Evolutionary conservation across 2,329 filamentous ascomycete genomes (phyloP).

Genomic region (Cercospora citrullina): DNA sequence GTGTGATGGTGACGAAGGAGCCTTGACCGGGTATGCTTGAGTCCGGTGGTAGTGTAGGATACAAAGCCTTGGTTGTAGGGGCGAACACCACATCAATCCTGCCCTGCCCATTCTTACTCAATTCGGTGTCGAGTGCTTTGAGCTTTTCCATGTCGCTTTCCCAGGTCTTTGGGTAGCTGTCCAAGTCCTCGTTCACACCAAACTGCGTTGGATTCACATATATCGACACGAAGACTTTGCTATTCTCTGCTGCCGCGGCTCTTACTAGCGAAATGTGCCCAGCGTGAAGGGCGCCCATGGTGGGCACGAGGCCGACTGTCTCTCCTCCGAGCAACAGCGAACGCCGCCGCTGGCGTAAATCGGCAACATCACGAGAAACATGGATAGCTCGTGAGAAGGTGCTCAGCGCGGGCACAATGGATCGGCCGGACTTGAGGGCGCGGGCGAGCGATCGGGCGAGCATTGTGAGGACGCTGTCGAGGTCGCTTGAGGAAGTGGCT

Average conservation of each 20-base stretch:
- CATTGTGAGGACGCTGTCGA: neutral
- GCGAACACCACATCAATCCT: slow-evolving; percentile 82
- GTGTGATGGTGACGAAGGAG: slow-evolving; percentile 88
- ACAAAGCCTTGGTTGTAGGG: slow-evolving; percentile 80
- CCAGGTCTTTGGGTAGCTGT: slow-evolving; percentile 89
- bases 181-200: slow-evolving; percentile 81
- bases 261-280: slow-evolving; percentile 87
- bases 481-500: neutral
- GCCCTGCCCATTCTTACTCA: slow-evolving; percentile 59
- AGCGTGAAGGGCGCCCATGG: slow-evolving; percentile 95
- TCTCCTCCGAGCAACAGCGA: slow-evolving; percentile 66
- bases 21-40: slow-evolving; percentile 73
- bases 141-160: slow-evolving; percentile 70
- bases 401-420: neutral
- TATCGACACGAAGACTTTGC: slow-evolving; percentile 84
- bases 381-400: slow-evolving; percentile 53
- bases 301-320: slow-evolving; percentile 85
- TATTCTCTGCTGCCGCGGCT: slow-evolving; percentile 78
- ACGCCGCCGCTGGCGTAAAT: slow-evolving; percentile 68
- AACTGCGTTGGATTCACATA: slow-evolving; percentile 98
- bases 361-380: slow-evolving; percentile 73
- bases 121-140: slow-evolving; percentile 66
- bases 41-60: slow-evolving; percentile 75
- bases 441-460: neutral
- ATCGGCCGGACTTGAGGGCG: neutral